phyloP scores from a whole-genome alignment of 2,329 filamentous ascomycete genomes.

The Fusarium papillatum region DNA sequence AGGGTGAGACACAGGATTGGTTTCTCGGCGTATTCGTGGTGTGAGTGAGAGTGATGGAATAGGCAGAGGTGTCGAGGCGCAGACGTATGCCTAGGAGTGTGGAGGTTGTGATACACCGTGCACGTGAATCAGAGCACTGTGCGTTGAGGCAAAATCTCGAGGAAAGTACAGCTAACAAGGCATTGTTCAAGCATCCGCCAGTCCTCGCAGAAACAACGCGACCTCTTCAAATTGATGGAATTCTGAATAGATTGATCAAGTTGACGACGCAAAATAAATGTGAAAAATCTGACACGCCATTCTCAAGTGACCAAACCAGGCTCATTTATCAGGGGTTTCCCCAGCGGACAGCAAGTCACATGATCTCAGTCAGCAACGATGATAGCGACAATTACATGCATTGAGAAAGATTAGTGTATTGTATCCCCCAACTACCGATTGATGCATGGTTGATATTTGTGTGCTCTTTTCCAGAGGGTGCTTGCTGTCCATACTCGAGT shows the following conservation, averaged over 20 bases:
- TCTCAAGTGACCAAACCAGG: background rate
- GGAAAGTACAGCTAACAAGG: background rate
- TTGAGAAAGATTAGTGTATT: background rate
- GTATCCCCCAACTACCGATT: background rate
- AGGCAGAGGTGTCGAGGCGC: background rate
- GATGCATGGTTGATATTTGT: background rate
- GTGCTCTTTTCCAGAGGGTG: background rate
- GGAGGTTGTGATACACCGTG: background rate
- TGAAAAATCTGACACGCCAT: background rate
- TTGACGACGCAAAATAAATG: background rate
- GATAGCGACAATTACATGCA: background rate
- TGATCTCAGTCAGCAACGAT: background rate
- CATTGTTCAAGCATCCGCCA: background rate
- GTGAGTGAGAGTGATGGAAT: background rate
- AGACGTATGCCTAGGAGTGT: background rate
- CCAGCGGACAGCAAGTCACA: background rate
- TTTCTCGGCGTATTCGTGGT: background rate
- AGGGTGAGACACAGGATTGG: background rate
- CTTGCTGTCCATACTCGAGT: background rate
- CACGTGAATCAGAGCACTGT: background rate
- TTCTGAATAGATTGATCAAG: background rate
- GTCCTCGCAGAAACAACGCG: background rate
- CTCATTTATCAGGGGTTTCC: background rate
- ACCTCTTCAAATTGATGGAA: background rate
- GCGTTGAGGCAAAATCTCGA: background rate